These are phyloP conservation scores for Isatis lusitanica DNA, from an alignment of 441 rosid genomes.

Conservation along the genomic window DNA sequence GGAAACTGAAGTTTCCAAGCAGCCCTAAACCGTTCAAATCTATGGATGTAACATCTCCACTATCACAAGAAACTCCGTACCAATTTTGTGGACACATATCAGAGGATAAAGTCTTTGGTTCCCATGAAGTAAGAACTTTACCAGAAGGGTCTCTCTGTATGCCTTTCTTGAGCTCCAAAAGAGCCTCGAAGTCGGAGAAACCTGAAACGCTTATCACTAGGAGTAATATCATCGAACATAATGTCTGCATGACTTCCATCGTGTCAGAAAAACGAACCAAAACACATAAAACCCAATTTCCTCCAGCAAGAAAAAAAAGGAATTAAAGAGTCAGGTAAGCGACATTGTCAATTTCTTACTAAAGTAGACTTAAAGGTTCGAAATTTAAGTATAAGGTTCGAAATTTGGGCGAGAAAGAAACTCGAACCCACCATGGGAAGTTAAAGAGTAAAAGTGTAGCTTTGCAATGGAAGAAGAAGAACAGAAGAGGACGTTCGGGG, in stretches of 20 bases:
- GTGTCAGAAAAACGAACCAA: constrained; percentile 19
- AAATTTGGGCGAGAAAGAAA: neutral
- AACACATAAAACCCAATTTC: neutral
- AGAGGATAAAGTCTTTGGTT: constrained; percentile 55
- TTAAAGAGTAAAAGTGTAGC: neutral
- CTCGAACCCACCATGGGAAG: constrained; percentile 10
- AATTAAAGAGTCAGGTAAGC: constrained; percentile 3
- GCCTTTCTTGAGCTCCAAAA: constrained; percentile 78
- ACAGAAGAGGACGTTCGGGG: constrained; percentile 10
- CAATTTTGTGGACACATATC: constrained; percentile 74
- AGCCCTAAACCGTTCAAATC: constrained; percentile 61
- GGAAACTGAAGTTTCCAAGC: constrained; percentile 69
- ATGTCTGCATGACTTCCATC: constrained; percentile 60
- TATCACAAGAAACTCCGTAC: constrained; percentile 66
- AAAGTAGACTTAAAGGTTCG: neutral
- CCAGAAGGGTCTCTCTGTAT: constrained; percentile 62
- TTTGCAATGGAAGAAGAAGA: neutral
- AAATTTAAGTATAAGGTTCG: constrained; percentile 2
- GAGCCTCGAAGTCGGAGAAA: constrained; percentile 75
- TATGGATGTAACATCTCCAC: constrained; percentile 63
- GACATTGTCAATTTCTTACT: constrained; percentile 18
- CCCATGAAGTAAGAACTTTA: constrained; percentile 65
- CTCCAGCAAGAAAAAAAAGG: neutral
- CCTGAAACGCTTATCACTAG: constrained; percentile 49
- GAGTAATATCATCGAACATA: constrained; percentile 45